Evolutionary conservation across 2,329 filamentous ascomycete genomes (phyloP), one percentile per base, ranked within the genome.

Genomic region (Fusarium buxicola): DNA sequence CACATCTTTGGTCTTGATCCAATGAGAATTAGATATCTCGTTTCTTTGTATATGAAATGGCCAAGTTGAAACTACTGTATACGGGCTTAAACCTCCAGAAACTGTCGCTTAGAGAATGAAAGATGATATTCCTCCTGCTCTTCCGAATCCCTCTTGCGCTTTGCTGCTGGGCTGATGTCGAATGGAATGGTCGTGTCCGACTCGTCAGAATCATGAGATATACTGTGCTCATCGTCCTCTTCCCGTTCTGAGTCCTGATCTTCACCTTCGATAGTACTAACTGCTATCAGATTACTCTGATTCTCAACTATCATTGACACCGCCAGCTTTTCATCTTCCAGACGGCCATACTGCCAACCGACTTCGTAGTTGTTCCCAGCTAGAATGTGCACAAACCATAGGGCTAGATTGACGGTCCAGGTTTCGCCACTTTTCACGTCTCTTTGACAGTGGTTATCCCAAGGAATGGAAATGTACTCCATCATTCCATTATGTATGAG

Each of bases 351-450:
- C 5, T 31, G 11, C 61, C 58, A 65, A 2, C 15, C 16, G 8
- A 28, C 60, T 25, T 62, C 51, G 28, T 62, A 55, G 11, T 55
- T 46, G 28, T 62, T 59, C 6, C 61, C 61, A 1, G 51, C 54
- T 12, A 65, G 31, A 5, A 65, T 39, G n/a, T 65, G 61, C 24
- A 65, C 31, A 41, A 65, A 62, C 61, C 61, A 65, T 11, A 65
- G 15, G 1, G 58, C 58, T 6, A 65, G 35, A 30, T 62, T 62
- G 35, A 65, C 16, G 15, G 61, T 65, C 55, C 54, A 62, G 2
- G n/a, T 39, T 11, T 47, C 15, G 12, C 16, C 11, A 9, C 4
- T 30, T 11, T 35, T n/a, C n/a, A n/a, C n/a, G 7, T 35, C 30
- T 8, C 40, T 44, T 8, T 25, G 10, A n/a, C 25, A 18, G 18